Evolutionary conservation across 2,329 filamentous ascomycete species (phyloP).

Genomic region (Xylaria sp.): DNA sequence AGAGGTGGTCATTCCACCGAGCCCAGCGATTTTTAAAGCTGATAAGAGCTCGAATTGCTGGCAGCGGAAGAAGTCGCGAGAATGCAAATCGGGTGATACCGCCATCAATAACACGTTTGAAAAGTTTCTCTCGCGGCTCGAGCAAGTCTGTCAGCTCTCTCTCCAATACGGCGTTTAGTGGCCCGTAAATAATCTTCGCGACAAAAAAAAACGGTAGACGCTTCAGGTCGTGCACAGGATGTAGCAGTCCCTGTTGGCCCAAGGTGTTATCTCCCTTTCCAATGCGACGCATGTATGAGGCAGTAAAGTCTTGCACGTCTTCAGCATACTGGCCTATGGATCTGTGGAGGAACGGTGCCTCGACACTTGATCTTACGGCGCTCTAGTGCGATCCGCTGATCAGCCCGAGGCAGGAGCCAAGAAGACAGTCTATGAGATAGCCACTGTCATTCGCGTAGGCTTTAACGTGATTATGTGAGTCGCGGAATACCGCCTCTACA

Average conservation of each 20-base stretch:
- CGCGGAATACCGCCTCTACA: conserved; percentile 53
- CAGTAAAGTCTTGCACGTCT: neutral
- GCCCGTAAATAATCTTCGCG: conserved; percentile 54
- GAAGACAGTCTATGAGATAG: conserved; percentile 52
- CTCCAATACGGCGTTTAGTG: conserved; percentile 43
- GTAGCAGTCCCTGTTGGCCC: neutral
- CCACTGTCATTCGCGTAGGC: conserved; percentile 56
- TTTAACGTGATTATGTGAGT: conserved; percentile 58
- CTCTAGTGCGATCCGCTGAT: conserved; percentile 51
- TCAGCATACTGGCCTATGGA: neutral
- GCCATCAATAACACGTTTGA: conserved; percentile 50
- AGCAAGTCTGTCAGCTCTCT: conserved; percentile 43
- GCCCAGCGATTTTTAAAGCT: conserved; percentile 49
- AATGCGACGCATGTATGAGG: conserved; percentile 9
- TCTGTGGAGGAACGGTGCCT: neutral
- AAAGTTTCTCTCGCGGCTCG: conserved; percentile 50
- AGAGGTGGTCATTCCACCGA: conserved; percentile 50
- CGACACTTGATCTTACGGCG: neutral
- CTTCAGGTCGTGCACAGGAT: conserved; percentile 41
- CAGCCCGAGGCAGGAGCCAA: conserved; percentile 58
- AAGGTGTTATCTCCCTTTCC: neutral
- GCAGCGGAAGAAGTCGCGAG: conserved; percentile 46
- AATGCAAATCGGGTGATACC: conserved; percentile 48
- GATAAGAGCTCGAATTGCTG: conserved; percentile 44
- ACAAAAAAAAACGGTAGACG: conserved; percentile 54